These are phyloP conservation scores for Neurospora tetraspora DNA, from an alignment of 495 filamentous ascomycete genomes.

Conservation along the genomic window DNA sequence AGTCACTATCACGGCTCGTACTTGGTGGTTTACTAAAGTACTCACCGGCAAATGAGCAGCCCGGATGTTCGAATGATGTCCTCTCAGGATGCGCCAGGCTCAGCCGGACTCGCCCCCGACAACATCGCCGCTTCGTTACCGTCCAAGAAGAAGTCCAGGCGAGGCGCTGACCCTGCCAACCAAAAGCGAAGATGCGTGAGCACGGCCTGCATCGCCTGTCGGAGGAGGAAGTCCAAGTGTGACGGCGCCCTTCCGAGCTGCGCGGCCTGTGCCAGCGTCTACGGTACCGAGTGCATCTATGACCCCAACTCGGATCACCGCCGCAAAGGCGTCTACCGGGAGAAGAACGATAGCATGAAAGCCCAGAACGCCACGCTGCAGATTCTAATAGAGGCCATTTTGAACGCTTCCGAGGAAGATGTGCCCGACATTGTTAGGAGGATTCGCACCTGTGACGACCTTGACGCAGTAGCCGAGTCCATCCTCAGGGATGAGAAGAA, in stretches of 20 bases:
- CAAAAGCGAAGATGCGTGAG: constrained; percentile 84
- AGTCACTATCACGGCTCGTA: background rate
- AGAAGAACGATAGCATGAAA: constrained; percentile 83
- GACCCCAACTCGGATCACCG: constrained; percentile 94
- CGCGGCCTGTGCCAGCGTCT: constrained; percentile 89
- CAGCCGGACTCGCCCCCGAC: constrained; percentile 3
- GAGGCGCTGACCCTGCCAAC: constrained; percentile 36
- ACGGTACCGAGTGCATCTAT: constrained; percentile 87
- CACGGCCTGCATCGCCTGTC: constrained; percentile 87
- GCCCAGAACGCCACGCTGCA: constrained; percentile 82
- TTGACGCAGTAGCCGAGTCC: constrained; percentile 81
- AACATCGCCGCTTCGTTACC: constrained; percentile 9
- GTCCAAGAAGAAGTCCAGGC: constrained; percentile 42
- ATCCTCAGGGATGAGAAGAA: constrained; percentile 50
- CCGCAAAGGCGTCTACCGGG: constrained; percentile 92
- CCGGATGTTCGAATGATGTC: background rate
- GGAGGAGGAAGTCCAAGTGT: constrained; percentile 88
- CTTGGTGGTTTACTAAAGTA: background rate
- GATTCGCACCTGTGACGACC: constrained; percentile 83
- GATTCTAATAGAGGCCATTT: constrained; percentile 82
- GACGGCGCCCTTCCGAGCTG: constrained; percentile 89
- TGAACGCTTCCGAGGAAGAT: constrained; percentile 80
- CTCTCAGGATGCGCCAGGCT: constrained; percentile 19
- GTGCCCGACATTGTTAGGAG: constrained; percentile 71
- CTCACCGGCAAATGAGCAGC: background rate